A percentile compares a stretch with the other conserved stretches of the same genome.
Evolutionary conservation across 2,329 filamentous ascomycete species (phyloP).

Genomic region (Aspergillus sp.): DNA sequence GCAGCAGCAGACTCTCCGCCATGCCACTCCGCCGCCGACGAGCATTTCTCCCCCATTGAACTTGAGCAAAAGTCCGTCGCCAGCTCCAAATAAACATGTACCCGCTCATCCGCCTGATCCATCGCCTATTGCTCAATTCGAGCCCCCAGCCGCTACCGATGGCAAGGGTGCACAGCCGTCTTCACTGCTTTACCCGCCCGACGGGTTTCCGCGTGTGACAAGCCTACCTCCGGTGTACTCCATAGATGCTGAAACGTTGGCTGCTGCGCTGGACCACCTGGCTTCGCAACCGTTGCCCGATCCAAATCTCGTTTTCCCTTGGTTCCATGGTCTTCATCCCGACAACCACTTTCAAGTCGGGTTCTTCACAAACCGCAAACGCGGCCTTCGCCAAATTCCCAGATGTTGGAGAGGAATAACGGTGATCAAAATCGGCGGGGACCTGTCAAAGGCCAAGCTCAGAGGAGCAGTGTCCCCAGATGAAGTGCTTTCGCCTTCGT

Average conservation of each 20-base stretch:
- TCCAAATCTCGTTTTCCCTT: slow-evolving; percentile 82
- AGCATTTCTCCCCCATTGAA: slow-evolving; percentile 42
- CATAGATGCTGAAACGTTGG: slow-evolving; percentile 59
- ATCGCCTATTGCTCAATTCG: slow-evolving; percentile 50
- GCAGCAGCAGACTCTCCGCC: slow-evolving; percentile 36
- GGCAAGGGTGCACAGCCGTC: slow-evolving; percentile 47
- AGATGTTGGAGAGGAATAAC: slow-evolving; percentile 72
- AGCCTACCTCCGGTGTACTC: slow-evolving; percentile 57
- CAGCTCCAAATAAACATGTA: slow-evolving; percentile 81
- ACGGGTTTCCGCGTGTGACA: slow-evolving; percentile 50
- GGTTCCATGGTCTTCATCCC: slow-evolving; percentile 87
- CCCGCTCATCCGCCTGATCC: slow-evolving; percentile 82
- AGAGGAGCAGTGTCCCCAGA: slow-evolving; percentile 79
- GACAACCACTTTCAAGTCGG: slow-evolving; percentile 80
- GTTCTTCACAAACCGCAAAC: slow-evolving; percentile 75
- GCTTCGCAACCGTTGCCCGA: slow-evolving; percentile 75
- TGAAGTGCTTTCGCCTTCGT: slow-evolving; percentile 58
- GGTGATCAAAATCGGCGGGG: slow-evolving; percentile 79
- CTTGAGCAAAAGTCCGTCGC: slow-evolving; percentile 50
- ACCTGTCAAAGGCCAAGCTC: slow-evolving; percentile 62
- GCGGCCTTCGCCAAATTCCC: slow-evolving; percentile 59
- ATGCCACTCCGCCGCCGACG: slow-evolving; percentile 42
- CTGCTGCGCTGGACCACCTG: slow-evolving; percentile 63
- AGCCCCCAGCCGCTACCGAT: slow-evolving; percentile 54
- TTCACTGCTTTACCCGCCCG: slow-evolving; percentile 68